These are phyloP conservation scores for Boletellus ananas DNA, from an alignment of 768 basidiomycete species.

Conservation along the genomic window DNA sequence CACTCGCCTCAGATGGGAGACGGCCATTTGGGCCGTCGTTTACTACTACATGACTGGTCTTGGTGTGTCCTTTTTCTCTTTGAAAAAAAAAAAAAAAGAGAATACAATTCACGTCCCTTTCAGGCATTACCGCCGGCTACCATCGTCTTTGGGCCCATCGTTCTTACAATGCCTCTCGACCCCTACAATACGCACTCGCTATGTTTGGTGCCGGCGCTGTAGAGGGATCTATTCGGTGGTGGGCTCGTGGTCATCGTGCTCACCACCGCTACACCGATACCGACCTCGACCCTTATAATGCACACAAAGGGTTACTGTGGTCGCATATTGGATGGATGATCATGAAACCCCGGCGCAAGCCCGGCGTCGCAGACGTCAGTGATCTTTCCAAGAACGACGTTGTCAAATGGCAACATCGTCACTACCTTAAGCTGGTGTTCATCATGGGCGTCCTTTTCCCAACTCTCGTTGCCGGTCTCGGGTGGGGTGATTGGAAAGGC, in stretches of 20 bases:
- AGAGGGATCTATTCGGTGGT: conserved; percentile 98
- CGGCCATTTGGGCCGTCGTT: conserved; percentile 58
- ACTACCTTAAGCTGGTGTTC: conserved; percentile 70
- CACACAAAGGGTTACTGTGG: conserved; percentile 82
- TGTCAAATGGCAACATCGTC: conserved; percentile 83
- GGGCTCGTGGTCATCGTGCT: conserved; percentile 96
- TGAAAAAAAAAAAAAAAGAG: conserved; percentile 3
- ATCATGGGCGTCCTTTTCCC: conserved; percentile 71
- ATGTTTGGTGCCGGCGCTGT: conserved; percentile 87
- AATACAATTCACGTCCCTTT: conserved; percentile 25
- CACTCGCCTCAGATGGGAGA: conserved; percentile 68
- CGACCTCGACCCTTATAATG: conserved; percentile 93
- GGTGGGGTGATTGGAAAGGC: conserved; percentile 84
- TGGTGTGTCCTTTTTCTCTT: conserved; percentile 45
- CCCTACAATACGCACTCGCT: conserved; percentile 83
- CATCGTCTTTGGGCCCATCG: conserved; percentile 98
- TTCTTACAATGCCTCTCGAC: conserved; percentile 85
- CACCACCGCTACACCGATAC: conserved; percentile 98
- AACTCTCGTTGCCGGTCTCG: conserved; percentile 69
- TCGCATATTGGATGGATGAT: conserved; percentile 94
- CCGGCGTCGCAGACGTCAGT: conserved; percentile 85
- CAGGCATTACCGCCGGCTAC: conserved; percentile 89
- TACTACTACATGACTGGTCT: conserved; percentile 84
- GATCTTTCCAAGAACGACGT: conserved; percentile 79
- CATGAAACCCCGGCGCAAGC: conserved; percentile 82